A percentile compares a stretch with the other conserved stretches of the same genome.
These are phyloP conservation scores for Mycosarcoma maydis DNA, from an alignment of 1,284 basidiomycete species.

Conservation along the genomic window DNA sequence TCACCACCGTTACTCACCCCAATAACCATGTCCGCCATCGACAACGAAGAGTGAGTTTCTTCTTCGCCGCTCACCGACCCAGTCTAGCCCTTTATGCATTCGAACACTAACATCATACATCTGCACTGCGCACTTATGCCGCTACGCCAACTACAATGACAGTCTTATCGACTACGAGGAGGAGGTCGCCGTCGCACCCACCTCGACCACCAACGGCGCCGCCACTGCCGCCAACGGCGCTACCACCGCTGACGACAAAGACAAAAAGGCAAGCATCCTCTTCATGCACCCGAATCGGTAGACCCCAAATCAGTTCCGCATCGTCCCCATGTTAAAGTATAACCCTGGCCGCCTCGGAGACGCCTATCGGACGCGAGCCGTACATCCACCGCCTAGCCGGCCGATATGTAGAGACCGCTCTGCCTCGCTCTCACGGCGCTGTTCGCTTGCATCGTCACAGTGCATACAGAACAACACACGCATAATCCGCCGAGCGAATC, in stretches of 20 bases:
- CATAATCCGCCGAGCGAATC: slow-evolving; percentile 2
- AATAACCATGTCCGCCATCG: slow-evolving; percentile 55
- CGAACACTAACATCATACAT: slow-evolving; percentile 10
- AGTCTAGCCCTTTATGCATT: too few relatives aligned
- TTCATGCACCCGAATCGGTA: slow-evolving; percentile 11
- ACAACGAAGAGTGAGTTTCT: slow-evolving; percentile 66
- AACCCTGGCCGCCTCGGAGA: background rate
- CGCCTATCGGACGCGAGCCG: background rate
- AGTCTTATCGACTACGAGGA: slow-evolving; percentile 68
- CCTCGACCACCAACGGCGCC: slow-evolving; percentile 54
- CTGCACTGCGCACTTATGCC: background rate
- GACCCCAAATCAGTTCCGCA: slow-evolving; percentile 1
- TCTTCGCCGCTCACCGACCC: background rate
- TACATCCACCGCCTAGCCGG: background rate
- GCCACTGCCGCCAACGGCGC: slow-evolving; percentile 50
- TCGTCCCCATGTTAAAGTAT: slow-evolving; percentile 11
- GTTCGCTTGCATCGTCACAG: background rate
- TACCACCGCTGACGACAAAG: slow-evolving; percentile 56
- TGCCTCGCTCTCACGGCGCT: background rate
- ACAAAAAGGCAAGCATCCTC: slow-evolving; percentile 64
- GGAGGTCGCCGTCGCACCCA: slow-evolving; percentile 62
- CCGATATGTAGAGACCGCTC: background rate
- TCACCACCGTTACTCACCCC: too few relatives aligned
- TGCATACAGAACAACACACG: background rate
- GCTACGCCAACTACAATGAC: background rate